These are phyloP conservation scores for Barbatosphaeria neglecta DNA, from an alignment of 495 filamentous ascomycete genomes.

Conservation along the genomic window DNA sequence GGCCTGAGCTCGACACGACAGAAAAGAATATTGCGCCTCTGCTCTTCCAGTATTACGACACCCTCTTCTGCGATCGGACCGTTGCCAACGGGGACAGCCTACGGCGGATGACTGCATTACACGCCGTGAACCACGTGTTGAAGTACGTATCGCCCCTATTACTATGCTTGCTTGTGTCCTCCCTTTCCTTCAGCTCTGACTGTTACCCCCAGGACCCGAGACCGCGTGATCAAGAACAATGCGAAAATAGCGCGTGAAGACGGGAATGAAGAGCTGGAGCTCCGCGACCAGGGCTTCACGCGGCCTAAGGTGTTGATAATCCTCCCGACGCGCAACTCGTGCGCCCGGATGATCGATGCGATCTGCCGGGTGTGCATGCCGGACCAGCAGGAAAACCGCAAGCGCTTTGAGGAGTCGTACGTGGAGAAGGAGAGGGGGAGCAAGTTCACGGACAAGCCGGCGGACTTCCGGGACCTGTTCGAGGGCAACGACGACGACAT, in stretches of 20 bases:
- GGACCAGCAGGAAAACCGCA: constrained; percentile 90
- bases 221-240: constrained; percentile 86
- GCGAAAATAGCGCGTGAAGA: constrained; percentile 49
- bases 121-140: constrained; percentile 81
- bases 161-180: not conserved
- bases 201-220: constrained; percentile 51
- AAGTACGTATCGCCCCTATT: constrained; percentile 42
- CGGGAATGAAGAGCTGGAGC: constrained; percentile 53
- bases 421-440: constrained; percentile 41
- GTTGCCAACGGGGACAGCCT: constrained; percentile 51
- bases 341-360: constrained; percentile 60
- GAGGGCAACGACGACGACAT: constrained; percentile 92
- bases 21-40: constrained; percentile 44
- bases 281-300: constrained; percentile 92
- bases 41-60: constrained; percentile 69
- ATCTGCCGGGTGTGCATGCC: constrained; percentile 63
- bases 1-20: constrained; percentile 31
- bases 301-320: constrained; percentile 85
- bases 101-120: constrained; percentile 64
- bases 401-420: constrained; percentile 78
- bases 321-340: constrained; percentile 75
- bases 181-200: too few species aligned
- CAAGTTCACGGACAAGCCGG: constrained; percentile 63
- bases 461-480: constrained; percentile 84
- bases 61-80: constrained; percentile 64